Evolutionary conservation across 2,329 filamentous ascomycete genomes (phyloP).

Genomic region (Fusarium pseudograminearum): DNA sequence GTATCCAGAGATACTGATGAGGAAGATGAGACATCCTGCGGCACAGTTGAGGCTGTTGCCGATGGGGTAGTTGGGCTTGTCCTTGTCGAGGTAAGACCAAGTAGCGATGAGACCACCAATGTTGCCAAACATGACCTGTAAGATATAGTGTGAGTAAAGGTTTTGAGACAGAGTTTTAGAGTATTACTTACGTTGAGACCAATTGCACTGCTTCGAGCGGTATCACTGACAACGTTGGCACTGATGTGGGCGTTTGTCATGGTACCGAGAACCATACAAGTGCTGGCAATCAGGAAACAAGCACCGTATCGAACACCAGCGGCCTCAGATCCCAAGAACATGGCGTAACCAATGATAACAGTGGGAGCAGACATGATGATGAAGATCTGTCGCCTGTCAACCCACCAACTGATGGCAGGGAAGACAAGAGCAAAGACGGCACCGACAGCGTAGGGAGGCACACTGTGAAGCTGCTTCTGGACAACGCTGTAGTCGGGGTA

Average conservation of each 20-base stretch:
- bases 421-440: conserved; percentile 70
- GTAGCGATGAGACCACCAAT: conserved; percentile 75
- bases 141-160: background rate
- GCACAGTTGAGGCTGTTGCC: conserved; percentile 75
- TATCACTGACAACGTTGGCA: conserved; percentile 75
- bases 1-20: conserved; percentile 62
- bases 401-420: conserved; percentile 67
- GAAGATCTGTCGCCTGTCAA: conserved; percentile 66
- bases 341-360: conserved; percentile 72
- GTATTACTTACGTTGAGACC: conserved; percentile 53
- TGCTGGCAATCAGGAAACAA: conserved; percentile 71
- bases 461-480: conserved; percentile 72
- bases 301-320: conserved; percentile 68
- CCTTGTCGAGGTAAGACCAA: conserved; percentile 72
- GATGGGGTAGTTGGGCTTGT: conserved; percentile 74
- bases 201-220: conserved; percentile 71
- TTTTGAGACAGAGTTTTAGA: fast-evolving
- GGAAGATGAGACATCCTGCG: conserved; percentile 66
- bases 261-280: conserved; percentile 71
- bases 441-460: conserved; percentile 73
- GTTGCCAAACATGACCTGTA: conserved; percentile 48
- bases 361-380: conserved; percentile 67
- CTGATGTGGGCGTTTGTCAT: conserved; percentile 72
- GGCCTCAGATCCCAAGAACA: conserved; percentile 67
- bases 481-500: conserved; percentile 70